Evolutionary conservation across 306 rosid species (phyloP), one percentile per base, ranked within the genome.

Genomic region (Prosopis cineraria): DNA sequence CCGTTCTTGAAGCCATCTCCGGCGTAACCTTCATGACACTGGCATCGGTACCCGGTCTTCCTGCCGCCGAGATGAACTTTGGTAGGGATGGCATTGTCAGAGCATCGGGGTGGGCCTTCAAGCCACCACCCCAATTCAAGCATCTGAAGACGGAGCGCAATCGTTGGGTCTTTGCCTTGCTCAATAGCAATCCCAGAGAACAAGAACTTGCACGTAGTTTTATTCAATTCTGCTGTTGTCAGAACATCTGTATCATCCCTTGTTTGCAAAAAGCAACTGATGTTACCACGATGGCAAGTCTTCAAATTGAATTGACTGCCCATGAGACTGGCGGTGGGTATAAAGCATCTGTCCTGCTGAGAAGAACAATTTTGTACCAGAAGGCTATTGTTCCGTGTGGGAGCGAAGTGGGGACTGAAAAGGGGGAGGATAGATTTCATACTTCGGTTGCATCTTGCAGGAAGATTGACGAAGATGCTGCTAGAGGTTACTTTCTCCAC

Each of bases 81-180:
- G 39, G 7, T 0, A n/a, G 66, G 58, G 7, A 36, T 20, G 48
- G 96, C 90, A 70, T 86, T 66, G 0, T 0, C 0, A 55, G 83
- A 55, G 73, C 99, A 95, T 0, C 0, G 0, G 0, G 33, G 7
- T 24, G 2, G 17, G 1, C 88, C 86, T 2, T 10, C 13, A 77
- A 92, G 74, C 98, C 98, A 95, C 98, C 98, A 95, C 14, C 67
- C 89, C 78, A 95, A 82, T 69, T 95, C 90, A 20, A 95, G 47
- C 75, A 69, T 81, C 84, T 85, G 85, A 52, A 89, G 73, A 82
- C 80, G 82, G 31, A 92, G 81, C 63, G 79, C 76, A 64, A 80
- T 37, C 27, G 58, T 33, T 24, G 81, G 65, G 47, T 78, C 77
- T 19, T 47, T 20, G 13, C 52, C 78, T 12, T 77, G 77, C 9